Conservation (phyloP, 805 yeast species). For the Scheffersomyces coipomensis region DNA sequence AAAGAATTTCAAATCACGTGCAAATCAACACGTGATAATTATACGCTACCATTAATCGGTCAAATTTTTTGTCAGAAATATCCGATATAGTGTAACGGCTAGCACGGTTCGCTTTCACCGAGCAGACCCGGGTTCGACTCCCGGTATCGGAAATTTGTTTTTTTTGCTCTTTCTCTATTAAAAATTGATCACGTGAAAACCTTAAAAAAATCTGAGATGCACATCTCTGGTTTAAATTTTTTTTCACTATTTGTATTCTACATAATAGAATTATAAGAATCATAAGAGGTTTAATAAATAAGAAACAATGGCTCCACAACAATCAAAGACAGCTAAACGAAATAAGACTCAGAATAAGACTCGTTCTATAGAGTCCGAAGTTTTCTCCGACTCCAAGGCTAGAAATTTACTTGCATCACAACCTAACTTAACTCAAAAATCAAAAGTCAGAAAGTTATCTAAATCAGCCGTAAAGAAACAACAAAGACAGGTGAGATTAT, state of each 20-base stretch:
- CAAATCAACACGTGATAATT: too few species aligned
- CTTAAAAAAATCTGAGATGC: neutral
- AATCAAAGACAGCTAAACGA: slow-evolving; percentile 60
- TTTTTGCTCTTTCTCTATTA: neutral
- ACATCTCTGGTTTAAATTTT: slow-evolving; percentile 2
- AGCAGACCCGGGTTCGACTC: slow-evolving; percentile 78
- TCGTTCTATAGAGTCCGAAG: slow-evolving; percentile 64
- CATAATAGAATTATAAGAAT: neutral
- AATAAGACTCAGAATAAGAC: slow-evolving; percentile 49
- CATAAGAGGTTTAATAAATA: neutral
- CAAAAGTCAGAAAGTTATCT: slow-evolving; percentile 47
- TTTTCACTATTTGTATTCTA: neutral
- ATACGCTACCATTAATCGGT: too few species aligned
- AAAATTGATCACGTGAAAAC: neutral
- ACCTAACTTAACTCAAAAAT: slow-evolving; percentile 61
- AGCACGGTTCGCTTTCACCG: slow-evolving; percentile 56
- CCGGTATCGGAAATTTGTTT: slow-evolving; percentile 64
- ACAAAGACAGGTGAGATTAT: slow-evolving; percentile 60
- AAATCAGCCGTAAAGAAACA: slow-evolving; percentile 62
- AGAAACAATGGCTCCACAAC: slow-evolving; percentile 52
- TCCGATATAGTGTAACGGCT: slow-evolving; percentile 55
- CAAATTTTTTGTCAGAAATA: too few species aligned
- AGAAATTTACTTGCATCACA: slow-evolving; percentile 59
- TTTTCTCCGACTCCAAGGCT: slow-evolving; percentile 63
- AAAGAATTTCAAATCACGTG: too few species aligned